Evolutionary conservation across 495 filamentous ascomycete species (phyloP), one percentile per base, ranked within the genome.

Genomic region (Talaromyces thailandensis): DNA sequence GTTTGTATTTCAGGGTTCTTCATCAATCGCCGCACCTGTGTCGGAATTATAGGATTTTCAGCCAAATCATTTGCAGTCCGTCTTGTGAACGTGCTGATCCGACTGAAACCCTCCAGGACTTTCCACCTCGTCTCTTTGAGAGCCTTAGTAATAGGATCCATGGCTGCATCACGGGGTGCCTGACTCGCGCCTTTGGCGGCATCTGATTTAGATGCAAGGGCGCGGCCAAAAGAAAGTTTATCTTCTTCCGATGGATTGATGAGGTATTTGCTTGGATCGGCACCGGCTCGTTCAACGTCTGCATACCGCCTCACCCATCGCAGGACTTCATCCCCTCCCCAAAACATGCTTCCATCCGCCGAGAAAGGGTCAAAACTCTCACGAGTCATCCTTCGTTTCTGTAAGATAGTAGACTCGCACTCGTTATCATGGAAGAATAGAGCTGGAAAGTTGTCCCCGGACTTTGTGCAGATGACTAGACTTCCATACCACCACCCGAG

Each of bases 401-500:
- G 93, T 56, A 95, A 72, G 40, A 98, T 96, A 6, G 94, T 98
- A 51, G 88, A 92, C 73, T 96, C 89, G 73, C 94, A 98, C 79
- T 98, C 95, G 60, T 83, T 89, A 67, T 98, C 94, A 66, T 98
- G 94, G 74, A 98, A 98, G 74, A 98, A 98, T 4, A 98, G 78
- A 9, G 95, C 91, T 0, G 94, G 94, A 68, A 97, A 97, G 69
- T 86, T 89, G 71, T 97, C 91, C 3, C 95, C 94, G 2, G 87
- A 87, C 6, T 90, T 79, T 0, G 90, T 91, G 67, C 98, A 98
- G 73, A 98, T 91, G 43, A 98, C 88, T 4, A 98, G 67, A 67
- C 90, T 95, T 45, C 94, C 94, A 73, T 92, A 97, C 94, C 95
- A 98, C 94, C 94, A 98, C 24, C 94, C 94, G 18, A 96, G 71